Evolutionary conservation across 2,329 filamentous ascomycete species (phyloP).

Genomic region (Coniochaeta prunicola): DNA sequence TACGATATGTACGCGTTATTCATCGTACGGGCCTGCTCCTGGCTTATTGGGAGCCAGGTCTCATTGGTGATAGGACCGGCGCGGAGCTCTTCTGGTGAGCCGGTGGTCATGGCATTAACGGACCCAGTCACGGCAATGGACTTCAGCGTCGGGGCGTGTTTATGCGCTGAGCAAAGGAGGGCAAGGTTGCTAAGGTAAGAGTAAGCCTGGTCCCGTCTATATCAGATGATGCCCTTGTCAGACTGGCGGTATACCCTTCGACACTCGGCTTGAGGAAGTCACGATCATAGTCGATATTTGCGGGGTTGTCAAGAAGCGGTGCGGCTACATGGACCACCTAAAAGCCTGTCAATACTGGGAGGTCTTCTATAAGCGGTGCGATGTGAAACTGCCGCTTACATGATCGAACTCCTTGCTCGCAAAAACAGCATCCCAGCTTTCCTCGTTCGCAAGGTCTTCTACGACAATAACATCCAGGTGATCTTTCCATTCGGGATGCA

Average conservation of each 20-base stretch:
- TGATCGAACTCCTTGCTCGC: conserved; percentile 18
- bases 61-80: conserved; percentile 12
- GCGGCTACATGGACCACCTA: conserved; percentile 20
- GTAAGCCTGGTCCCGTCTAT: background rate
- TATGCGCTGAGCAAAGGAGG: conserved; percentile 18
- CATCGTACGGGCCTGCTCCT: conserved; percentile 13
- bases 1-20: conserved; percentile 18
- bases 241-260: conserved; percentile 12
- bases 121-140: conserved; percentile 21
- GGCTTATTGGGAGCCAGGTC: conserved; percentile 17
- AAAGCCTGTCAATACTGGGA: background rate
- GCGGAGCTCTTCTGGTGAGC: conserved; percentile 14
- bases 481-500: conserved; percentile 19
- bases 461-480: conserved; percentile 21
- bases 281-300: conserved; percentile 19
- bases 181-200: conserved; percentile 13
- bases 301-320: conserved; percentile 18
- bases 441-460: conserved; percentile 17
- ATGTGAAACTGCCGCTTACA: conserved; percentile 8
- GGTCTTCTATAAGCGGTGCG: background rate
- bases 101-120: conserved; percentile 18
- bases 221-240: background rate
- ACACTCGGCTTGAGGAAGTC: conserved; percentile 20
- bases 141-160: conserved; percentile 18
- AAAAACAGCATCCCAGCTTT: conserved; percentile 19